These are phyloP conservation scores for Metarhizium brunneum DNA, from an alignment of 2,329 filamentous ascomycete species.

Conservation along the genomic window DNA sequence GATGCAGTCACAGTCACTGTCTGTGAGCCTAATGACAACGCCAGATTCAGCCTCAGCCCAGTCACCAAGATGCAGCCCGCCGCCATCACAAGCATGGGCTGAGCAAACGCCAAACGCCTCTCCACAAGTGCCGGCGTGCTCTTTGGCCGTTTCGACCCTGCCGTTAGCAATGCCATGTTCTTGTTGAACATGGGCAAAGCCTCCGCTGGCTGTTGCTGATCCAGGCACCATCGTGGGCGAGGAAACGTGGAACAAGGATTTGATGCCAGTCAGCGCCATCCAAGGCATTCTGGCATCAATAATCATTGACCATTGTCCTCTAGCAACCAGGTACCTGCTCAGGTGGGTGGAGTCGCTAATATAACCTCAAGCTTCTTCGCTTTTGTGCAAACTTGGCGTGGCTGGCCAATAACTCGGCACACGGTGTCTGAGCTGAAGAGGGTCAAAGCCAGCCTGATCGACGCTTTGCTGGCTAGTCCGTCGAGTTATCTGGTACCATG, in stretches of 20 bases:
- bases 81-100: not conserved
- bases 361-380: not conserved
- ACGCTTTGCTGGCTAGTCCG: too few species aligned
- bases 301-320: too few species aligned
- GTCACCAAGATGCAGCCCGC: not conserved
- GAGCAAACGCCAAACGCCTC: not conserved
- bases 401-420: conserved; percentile 1
- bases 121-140: not conserved
- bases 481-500: too few species aligned
- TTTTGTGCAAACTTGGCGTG: not conserved
- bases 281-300: too few species aligned
- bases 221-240: too few species aligned
- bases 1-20: not conserved
- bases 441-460: not conserved
- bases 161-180: not conserved
- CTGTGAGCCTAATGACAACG: not conserved
- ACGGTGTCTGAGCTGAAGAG: not conserved
- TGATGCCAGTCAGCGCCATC: too few species aligned
- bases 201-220: not conserved
- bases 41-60: conserved; percentile 1
- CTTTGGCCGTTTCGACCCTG: not conserved
- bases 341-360: conserved; percentile 1
- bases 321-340: not conserved
- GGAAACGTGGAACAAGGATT: too few species aligned
- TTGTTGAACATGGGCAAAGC: too few species aligned